Evolutionary conservation across 2,329 filamentous ascomycete genomes (phyloP), one percentile per base, ranked within the genome.

Genomic region (Berkeleyomyces rouxiae): DNA sequence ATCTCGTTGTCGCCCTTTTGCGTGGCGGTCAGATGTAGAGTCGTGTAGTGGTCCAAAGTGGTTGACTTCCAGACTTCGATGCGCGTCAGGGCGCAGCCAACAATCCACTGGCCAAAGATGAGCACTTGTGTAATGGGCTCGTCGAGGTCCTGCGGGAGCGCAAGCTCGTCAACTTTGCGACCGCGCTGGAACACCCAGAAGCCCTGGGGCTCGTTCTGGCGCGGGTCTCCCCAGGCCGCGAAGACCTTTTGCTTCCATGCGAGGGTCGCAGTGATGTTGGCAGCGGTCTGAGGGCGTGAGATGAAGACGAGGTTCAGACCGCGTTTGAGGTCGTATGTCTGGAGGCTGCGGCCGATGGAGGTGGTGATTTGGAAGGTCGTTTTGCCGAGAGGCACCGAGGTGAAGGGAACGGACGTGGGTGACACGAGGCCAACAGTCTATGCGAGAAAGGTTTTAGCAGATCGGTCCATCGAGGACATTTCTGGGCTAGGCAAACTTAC

Each of bases 311-410:
- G 83, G 69, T 95, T 92, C 65, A 99, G 81, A 57, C 92, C 92
- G 69, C 86, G 84, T 72, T 87, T 89, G 66, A 99, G 77, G 72
- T 99, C 93, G 76, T 99, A 99, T 0, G 93, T 99, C 74, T 99
- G 93, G 57, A 99, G 80, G 64, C 86, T 89, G 69, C 85, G 83
- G 66, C 92, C 93, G 66, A 95, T 88, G 0, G 90, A 97, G 39
- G 93, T 99, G 42, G 93, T 97, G 73, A 99, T 90, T 72, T 99
- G 93, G 71, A 96, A 99, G 3, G 90, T 95, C 0, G 89, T 92
- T 74, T 95, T 96, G 64, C 93, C 93, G 13, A 96, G 79, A 0
- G 92, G 88, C 40, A 95, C 81, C 4, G 87, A 87, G 1, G 92
- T 91, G 71, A 99, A 97, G 0, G 93, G 92, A 0, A 96, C 90